Base-by-base conservation (phyloP, 768 basidiomycete genomes). In the Kwoniella bestiolae region DNA sequence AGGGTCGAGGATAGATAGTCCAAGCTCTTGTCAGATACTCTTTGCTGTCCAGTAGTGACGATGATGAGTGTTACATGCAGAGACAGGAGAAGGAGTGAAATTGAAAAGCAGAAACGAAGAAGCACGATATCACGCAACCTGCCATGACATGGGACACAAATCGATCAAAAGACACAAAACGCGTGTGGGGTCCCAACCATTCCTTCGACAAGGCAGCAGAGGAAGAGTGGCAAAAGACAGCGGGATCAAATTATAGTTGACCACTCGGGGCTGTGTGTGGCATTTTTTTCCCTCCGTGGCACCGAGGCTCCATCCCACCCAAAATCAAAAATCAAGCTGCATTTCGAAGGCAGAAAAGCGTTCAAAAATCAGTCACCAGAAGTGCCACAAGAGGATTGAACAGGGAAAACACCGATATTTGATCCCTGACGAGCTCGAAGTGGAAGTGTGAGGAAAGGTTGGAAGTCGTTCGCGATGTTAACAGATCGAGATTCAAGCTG, bases 401-500 rank as follows among this genome's bases (percentile, higher is more conserved):
- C 11, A 55, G 52, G 31, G 14, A 9, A n/a, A 32, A 55, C 26
- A 21, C 32, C 32, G 52, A 34, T 55, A 55, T 34, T 51, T 51
- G 50, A 51, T 51, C 26, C 50, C 50, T 25, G 50, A 21, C 14
- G 21, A 11, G 50, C 11, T 29, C 14, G 50, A 29, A 16, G 21
- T 29, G 14, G n/a, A n/a, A n/a, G n/a, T n/a, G n/a, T n/a, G n/a
- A n/a, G n/a, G n/a, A n/a, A n/a, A n/a, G n/a, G n/a, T 47, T 9
- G 21, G 11, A 21, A 9, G 50, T n/a, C n/a, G 26, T 38, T 55
- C 52, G 52, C 52, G 31, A 55, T 32, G n/a, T 55, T 55, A 55
- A 55, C 52, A 51, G 21, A 55, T 55, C 52, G 52, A 38, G 31
- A 31, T 1, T n/a, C 50, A 16, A n/a, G 32, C 14, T 41, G n/a